Evolutionary conservation across 2,329 filamentous ascomycete species (phyloP), one percentile per base, ranked within the genome.

Genomic region (Exophiala lecanii-corni): DNA sequence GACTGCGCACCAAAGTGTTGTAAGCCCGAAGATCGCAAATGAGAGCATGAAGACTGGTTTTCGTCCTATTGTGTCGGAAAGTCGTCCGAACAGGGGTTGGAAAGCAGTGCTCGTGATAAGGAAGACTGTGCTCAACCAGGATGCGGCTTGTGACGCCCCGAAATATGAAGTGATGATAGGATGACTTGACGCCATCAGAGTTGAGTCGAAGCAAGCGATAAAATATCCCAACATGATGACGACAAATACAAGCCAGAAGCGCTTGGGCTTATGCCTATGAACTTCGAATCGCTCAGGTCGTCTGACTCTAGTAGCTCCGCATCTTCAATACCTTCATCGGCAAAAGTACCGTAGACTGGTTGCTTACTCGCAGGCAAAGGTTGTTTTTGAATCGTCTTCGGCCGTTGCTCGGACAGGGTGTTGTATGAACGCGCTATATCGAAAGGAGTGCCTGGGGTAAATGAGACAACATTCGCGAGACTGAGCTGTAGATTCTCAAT

Each of bases 141-240:
- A 87, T 2, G 86, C 86, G 35, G 79, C 79, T 61, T 89, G 87
- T 21, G 84, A 84, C 36, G 82, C 76, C 47, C 80, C 69, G 62
- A 91, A 91, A 61, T 89, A 80, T 1, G 84, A 88, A 1, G 85
- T 89, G 47, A 89, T 88, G 42, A 86, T 83, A 0, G 85, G 85
- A 61, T 91, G 85, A 31, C 76, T 83, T 2, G 84, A 87, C 4
- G 84, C 84, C 84, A 89, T 88, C 53, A 91, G 76, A 3, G 85
- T 89, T 10, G 77, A 75, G 66, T 91, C 86, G 57, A 91, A 89
- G 59, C 72, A 79, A 5, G 61, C 66, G 40, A 70, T 61, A 51
- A 82, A 76, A 56, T 78, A 77, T 3, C 71, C 70, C 12, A 73
- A 57, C 49, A 82, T 62, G 36, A 84, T 69, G 39, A 75, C 74